Conservation (phyloP, 768 basidiomycete species). For the Goffeauzyma gilvescens region DNA sequence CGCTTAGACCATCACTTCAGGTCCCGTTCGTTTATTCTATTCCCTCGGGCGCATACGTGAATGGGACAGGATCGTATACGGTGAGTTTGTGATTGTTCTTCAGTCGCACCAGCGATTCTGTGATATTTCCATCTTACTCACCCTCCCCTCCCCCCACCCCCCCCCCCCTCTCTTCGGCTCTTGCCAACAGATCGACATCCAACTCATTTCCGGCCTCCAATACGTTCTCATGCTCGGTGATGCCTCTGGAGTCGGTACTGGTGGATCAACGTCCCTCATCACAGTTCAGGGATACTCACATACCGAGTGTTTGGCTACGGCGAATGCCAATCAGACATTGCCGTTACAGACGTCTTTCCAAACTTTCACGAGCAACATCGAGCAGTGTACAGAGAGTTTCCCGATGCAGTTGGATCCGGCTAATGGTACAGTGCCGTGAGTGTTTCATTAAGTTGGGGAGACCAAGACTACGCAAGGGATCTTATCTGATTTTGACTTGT, state of each 20-base stretch:
- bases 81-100: neutral
- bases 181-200: slow-evolving; percentile 5
- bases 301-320: neutral
- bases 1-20: slow-evolving; percentile 7
- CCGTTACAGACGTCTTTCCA: slow-evolving; percentile 1
- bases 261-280: neutral
- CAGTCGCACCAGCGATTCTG: neutral
- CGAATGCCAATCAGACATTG: slow-evolving; percentile 2
- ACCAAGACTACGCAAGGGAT: neutral
- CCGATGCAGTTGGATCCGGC: slow-evolving; percentile 2
- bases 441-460: neutral
- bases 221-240: slow-evolving; percentile 10
- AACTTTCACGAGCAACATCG: slow-evolving; percentile 2
- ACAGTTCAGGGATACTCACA: slow-evolving; percentile 6
- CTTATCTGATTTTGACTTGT: neutral
- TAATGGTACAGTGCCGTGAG: neutral
- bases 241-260: slow-evolving; percentile 6
- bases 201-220: slow-evolving; percentile 5
- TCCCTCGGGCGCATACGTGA: slow-evolving; percentile 2
- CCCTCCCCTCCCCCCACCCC: no score
- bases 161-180: no score
- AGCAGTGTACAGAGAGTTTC: slow-evolving; percentile 6
- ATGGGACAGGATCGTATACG: slow-evolving; percentile 4
- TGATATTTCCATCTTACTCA: neutral
- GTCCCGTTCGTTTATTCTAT: slow-evolving; percentile 11